Base-by-base conservation (phyloP, 108 stramenopile species). In the Conticribra weissflogii region DNA sequence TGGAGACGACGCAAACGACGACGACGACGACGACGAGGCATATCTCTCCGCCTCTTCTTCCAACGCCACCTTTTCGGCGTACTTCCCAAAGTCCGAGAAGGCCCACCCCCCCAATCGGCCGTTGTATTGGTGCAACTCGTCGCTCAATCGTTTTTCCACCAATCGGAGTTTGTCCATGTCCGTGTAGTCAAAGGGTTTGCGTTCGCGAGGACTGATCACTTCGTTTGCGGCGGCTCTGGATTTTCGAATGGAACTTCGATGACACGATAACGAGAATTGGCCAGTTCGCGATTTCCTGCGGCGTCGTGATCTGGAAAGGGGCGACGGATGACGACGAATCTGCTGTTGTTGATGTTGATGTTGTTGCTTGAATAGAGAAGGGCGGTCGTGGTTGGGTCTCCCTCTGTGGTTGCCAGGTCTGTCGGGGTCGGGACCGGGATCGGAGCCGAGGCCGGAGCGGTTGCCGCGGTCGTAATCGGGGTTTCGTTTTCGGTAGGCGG, bases 401-500 rank as follows among this genome's bases (percentile, higher is more conserved):
- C n/a, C n/a, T n/a, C n/a, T n/a, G n/a, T n/a, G n/a, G n/a, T n/a
- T n/a, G n/a, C n/a, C n/a, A n/a, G n/a, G n/a, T n/a, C n/a, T n/a
- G n/a, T n/a, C n/a, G n/a, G n/a, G n/a, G n/a, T n/a, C n/a, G n/a
- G n/a, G n/a, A n/a, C n/a, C n/a, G n/a, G n/a, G n/a, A n/a, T n/a
- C n/a, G n/a, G n/a, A n/a, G n/a, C n/a, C n/a, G n/a, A n/a, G n/a
- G n/a, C n/a, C n/a, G n/a, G n/a, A n/a, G n/a, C n/a, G n/a, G n/a
- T 53, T 53, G 52, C 21, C 49, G 9, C n/a, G n/a, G n/a, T 50
- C 63, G 31, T 9, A 41, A 9, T 32, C 46, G 21, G 51, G 34
- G 15, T 53, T 33, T 19, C 51, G 52, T 52, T 49, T 41, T 3
- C 70, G 70, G 50, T 71, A 71, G 59, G 70, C 70, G 14, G 49